Base-by-base conservation (phyloP, 2,329 filamentous ascomycete species). In the Stachybotrys chartarum region DNA sequence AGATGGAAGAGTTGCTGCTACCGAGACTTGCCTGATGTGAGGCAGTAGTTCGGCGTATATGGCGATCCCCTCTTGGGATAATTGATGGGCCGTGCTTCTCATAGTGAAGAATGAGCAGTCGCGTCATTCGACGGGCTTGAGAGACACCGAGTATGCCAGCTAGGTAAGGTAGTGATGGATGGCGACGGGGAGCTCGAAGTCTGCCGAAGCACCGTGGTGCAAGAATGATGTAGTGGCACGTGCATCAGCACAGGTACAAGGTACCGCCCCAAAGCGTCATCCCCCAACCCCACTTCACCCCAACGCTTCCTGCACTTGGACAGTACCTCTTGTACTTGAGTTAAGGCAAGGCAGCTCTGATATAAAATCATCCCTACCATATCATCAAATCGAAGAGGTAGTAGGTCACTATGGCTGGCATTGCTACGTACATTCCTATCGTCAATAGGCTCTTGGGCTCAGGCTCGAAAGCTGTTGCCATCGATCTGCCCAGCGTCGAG, bases 41-140 rank as follows among this genome's bases (percentile, higher is more conserved):
- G 78, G 73, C 3, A 88, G 76, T 1, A 87, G 75, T 69, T 88
- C 85, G 6, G 84, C 84, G 64, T 88, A 87, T 24, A 87, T 74
- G 2, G 69, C 3, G 14, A 14, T 14, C 8, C 35, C 35, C 14
- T 14, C 35, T 42, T 10, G 35, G 35, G 35, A 14, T 42, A 14
- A 10, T 42, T 10, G 14, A 42, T 10, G 10, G 35, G 14, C 35
- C 35, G 14, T 42, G 35, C 35, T 14, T 42, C 35, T 14, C 35
- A 42, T 42, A 24, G 24, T 24, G 24, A 24, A 24, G 24, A 3
- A 3, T 24, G 24, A 24, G 24, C 24, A 24, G 24, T 24, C 24
- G 4, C 24, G 2, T 24, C 24, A 24, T 24, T 24, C 24, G 24
- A 24, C 24, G 24, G 4, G 24, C 24, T 24, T 24, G 24, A 24